Base-by-base conservation (phyloP, 495 filamentous ascomycete species). In the Pseudomonodictys pantanalensis region DNA sequence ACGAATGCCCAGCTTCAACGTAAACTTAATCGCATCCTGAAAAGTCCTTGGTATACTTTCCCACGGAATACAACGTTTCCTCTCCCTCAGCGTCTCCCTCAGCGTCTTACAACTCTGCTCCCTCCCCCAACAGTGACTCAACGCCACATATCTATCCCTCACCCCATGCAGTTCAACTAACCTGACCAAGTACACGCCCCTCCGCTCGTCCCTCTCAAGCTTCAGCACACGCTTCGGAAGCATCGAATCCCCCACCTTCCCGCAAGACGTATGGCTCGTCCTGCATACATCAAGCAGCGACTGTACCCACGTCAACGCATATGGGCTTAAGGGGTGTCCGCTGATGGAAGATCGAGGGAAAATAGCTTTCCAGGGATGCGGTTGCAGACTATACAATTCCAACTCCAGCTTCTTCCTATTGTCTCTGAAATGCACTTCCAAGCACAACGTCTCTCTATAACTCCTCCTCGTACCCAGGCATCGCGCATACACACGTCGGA, bases 61-160 rank as follows among this genome's bases (percentile, higher is more conserved):
- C 35, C 39, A 60, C 7, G 25, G n/a, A 18, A 55, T 60, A 17
- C 38, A 22, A 2, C 45, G 9, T 26, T 55, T 55, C 29, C 28
- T 23, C 12, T 55, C 26, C 2, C 32, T 20, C n/a, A 44, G 15
- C 12, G 32, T 60, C 3, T 18, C 28, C 29, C 6, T 26, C 8
- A 35, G 11, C 4, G 57, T 60, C 15, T 20, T 46, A 42, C 28
- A 54, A 20, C 17, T 55, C 28, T 42, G 45, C 26, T 56, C 18
- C 23, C 29, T 44, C 22, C 57, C 57, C 57, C 50, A 60, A 28
- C 57, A 60, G 30, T 60, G 57, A 29, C 48, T 53, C 10, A 46
- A 22, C 25, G 39, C 50, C 5, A 23, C 55, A 58, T 58, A 58
- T 6, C n/a, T 17, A 3, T 6, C 52, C 10, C 30, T 8, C 35